Evolutionary conservation across 2,329 filamentous ascomycete genomes (phyloP), one percentile per base, ranked within the genome.

Genomic region (Pseudogymnoascus sp.): DNA sequence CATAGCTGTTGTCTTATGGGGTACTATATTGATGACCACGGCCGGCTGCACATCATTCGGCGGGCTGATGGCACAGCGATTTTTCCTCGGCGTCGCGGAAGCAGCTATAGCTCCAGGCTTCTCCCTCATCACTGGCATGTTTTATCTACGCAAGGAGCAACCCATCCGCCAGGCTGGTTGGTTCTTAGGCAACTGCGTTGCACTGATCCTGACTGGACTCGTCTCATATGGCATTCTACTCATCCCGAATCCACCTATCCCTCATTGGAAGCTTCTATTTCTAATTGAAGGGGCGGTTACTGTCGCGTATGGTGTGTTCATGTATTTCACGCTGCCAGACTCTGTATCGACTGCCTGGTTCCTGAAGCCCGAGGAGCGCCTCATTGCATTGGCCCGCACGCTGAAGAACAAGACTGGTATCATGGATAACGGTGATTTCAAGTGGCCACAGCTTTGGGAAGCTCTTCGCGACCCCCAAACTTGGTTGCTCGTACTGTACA

Each of bases 241-340:
- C 66, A 56, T 56, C 26, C 47, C 47, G 14, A 56, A 56, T 13
- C 21, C 24, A 16, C 5, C 31, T 47, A 38, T 70, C 21, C 42
- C 64, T 0, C 65, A 65, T 11, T 70, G 68, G 68, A 70, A 70
- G 37, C 62, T 67, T 13, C 65, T 68, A 8, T 72, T 65, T 40
- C 31, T 71, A 3, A 68, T 71, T 29, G 64, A 66, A 14, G 72
- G 72, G 13, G 66, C 68, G 11, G 61, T 67, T 68, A 72, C 16
- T n/a, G 67, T 33, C 69, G 71, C 65, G 66, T 75, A 33, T 61
- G 76, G 65, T 0, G 59, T 76, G 3, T 64, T 79, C 3, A 82
- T 82, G 68, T 72, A 78, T 24, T 77, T 75, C 68, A 64, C 79
- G 64, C 71, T 83, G 16, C 81, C 82, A 0, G 80, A 82, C 68